These are phyloP conservation scores for Salix koriyanagi DNA, from an alignment of 345 rosid genomes.

Conservation along the genomic window DNA sequence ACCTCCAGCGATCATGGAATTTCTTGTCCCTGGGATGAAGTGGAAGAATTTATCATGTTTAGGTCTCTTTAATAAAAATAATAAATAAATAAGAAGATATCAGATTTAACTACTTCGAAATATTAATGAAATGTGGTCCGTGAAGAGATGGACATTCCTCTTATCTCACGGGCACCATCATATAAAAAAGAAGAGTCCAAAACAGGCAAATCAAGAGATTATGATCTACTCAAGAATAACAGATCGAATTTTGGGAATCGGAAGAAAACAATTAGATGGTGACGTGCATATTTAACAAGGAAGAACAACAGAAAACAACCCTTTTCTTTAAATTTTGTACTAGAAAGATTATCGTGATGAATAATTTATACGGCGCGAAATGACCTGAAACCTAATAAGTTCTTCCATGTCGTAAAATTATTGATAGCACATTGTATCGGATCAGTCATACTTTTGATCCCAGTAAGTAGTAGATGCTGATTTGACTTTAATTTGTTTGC, in stretches of 20 bases:
- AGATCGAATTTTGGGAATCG: slow-evolving; percentile 6
- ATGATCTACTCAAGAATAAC: slow-evolving; percentile 1
- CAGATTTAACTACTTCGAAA: background rate
- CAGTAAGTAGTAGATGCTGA: background rate
- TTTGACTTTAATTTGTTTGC: background rate
- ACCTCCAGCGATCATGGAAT: background rate
- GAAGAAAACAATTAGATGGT: slow-evolving; percentile 29
- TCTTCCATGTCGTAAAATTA: background rate
- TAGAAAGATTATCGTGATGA: background rate
- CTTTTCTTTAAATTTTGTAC: background rate
- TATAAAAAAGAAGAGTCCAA: background rate
- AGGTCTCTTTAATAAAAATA: background rate
- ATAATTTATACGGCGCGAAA: background rate
- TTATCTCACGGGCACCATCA: background rate
- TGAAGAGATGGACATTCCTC: background rate
- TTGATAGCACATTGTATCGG: background rate
- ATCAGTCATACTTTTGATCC: background rate
- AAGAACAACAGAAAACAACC: background rate
- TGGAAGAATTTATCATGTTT: background rate
- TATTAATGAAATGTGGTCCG: background rate
- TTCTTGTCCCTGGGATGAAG: background rate
- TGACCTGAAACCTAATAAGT: background rate
- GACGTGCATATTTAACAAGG: slow-evolving; percentile 11
- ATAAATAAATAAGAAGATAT: background rate
- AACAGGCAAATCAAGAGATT: slow-evolving; percentile 9